These are phyloP conservation scores for Leccinum pachyderme DNA, from an alignment of 1,284 basidiomycete genomes.

Conservation along the genomic window DNA sequence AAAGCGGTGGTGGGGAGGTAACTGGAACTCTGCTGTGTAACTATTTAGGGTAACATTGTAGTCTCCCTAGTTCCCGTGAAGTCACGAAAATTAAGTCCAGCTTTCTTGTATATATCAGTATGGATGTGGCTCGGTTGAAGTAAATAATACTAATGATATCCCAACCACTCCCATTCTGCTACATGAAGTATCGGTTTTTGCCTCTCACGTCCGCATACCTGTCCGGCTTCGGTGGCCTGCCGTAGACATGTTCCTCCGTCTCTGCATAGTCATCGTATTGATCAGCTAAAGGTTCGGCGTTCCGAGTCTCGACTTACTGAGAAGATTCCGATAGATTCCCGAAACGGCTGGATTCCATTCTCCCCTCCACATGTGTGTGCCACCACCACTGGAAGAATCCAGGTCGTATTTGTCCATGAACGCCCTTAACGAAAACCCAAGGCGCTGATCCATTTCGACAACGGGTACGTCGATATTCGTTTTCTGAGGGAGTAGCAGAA, in stretches of 20 bases:
- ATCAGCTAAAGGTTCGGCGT: conserved; percentile 4
- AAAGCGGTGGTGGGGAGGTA: conserved; percentile 80
- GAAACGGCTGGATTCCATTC: conserved; percentile 72
- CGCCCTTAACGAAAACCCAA: conserved; percentile 62
- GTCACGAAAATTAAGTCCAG: background rate
- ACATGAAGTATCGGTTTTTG: conserved; percentile 49
- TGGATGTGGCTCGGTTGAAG: background rate
- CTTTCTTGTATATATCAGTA: background rate
- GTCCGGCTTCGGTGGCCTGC: conserved; percentile 56
- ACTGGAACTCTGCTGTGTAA: conserved; percentile 55
- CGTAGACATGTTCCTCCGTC: conserved; percentile 64
- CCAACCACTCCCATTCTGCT: background rate
- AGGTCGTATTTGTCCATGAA: conserved; percentile 61
- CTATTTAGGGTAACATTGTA: background rate
- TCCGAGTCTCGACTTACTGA: conserved; percentile 52
- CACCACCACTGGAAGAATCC: conserved; percentile 56
- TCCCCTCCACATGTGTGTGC: conserved; percentile 82
- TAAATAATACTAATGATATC: background rate
- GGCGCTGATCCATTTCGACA: conserved; percentile 41
- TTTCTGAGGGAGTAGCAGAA: conserved; percentile 74
- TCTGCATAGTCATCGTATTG: conserved; percentile 38
- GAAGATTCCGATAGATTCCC: conserved; percentile 61
- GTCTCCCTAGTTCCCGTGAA: background rate
- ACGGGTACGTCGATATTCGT: conserved; percentile 41
- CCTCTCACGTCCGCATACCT: conserved; percentile 57